Conservation (phyloP, 768 basidiomycete species). For the Gymnopilus junonius region DNA sequence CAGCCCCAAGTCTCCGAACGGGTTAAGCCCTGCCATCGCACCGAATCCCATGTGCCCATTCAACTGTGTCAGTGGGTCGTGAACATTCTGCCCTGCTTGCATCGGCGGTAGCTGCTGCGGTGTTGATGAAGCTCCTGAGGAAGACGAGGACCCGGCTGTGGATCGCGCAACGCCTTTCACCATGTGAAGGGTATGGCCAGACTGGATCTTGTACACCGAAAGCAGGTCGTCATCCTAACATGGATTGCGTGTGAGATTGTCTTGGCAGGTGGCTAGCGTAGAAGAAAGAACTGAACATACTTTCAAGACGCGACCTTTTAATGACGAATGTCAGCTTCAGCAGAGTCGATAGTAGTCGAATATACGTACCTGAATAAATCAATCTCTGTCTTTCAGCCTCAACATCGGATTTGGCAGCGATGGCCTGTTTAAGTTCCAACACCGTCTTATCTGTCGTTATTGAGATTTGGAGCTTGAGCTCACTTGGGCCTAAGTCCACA, state of each 20-base stretch:
- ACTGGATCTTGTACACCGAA: constrained; percentile 88
- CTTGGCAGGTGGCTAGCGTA: background rate
- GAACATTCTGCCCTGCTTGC: constrained; percentile 90
- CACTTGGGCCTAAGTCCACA: constrained; percentile 69
- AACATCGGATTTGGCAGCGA: constrained; percentile 86
- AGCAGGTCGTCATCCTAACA: constrained; percentile 80
- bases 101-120: constrained; percentile 78
- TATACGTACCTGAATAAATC: constrained; percentile 82
- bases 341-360: background rate
- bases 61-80: constrained; percentile 83
- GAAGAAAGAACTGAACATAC: constrained; percentile 35
- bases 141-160: constrained; percentile 55
- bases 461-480: constrained; percentile 89
- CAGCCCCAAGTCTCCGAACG: constrained; percentile 88
- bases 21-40: constrained; percentile 85
- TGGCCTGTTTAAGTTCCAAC: constrained; percentile 86
- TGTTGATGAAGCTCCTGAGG: constrained; percentile 43
- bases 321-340: background rate
- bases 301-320: constrained; percentile 73
- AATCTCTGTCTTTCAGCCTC: constrained; percentile 86
- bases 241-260: background rate
- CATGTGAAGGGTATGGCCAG: constrained; percentile 84
- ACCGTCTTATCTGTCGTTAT: constrained; percentile 87
- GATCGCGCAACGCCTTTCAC: constrained; percentile 43
- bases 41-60: constrained; percentile 82